Conservation (phyloP, 345 rosid genomes). For the Salix brachista region DNA sequence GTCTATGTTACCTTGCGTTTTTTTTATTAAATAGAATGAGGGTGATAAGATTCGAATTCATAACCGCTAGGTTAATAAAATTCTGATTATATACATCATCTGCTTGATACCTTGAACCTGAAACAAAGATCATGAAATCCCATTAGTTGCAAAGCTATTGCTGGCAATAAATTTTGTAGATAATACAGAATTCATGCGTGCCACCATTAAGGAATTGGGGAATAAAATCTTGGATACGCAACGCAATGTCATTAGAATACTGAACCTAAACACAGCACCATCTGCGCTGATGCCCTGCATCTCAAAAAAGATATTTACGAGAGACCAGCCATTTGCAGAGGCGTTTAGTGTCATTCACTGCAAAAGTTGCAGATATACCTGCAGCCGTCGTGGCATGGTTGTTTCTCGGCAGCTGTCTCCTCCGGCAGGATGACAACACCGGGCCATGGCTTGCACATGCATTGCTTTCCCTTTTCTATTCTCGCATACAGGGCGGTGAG, state of each 20-base stretch:
- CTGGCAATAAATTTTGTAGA: background rate
- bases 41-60: fast-evolving
- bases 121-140: background rate
- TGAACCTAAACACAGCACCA: background rate
- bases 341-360: background rate
- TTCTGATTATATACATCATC: no score
- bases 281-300: background rate
- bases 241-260: background rate
- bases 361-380: conserved; percentile 3
- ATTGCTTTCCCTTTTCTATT: conserved; percentile 50
- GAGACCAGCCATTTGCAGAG: background rate
- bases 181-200: background rate
- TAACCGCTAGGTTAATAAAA: fast-evolving
- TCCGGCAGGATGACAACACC: conserved; percentile 27
- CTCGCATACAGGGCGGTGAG: conserved; percentile 30
- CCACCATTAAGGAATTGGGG: background rate
- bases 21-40: no score
- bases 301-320: background rate
- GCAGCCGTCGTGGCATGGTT: conserved; percentile 7
- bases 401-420: background rate
- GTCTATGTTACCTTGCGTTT: no score
- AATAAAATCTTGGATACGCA: background rate
- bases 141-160: background rate
- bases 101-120: background rate
- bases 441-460: conserved; percentile 59